Conservation (phyloP, 495 filamentous ascomycete species). For the Neurospora tetraspora region DNA sequence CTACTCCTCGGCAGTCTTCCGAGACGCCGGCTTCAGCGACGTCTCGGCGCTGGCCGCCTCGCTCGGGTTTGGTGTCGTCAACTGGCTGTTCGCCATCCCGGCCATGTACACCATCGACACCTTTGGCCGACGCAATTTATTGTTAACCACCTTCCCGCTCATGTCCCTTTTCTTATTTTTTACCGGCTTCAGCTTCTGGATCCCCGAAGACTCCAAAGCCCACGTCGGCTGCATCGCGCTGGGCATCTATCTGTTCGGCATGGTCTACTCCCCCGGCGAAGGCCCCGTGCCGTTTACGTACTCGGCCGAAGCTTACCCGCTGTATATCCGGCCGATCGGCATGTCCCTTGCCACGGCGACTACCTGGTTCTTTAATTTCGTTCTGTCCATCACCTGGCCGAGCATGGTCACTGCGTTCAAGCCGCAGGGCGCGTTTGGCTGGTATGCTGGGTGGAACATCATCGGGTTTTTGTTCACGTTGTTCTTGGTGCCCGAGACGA, state of each 20-base stretch:
- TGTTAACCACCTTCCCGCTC: constrained; percentile 68
- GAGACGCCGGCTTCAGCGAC: constrained; percentile 44
- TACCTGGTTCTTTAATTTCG: constrained; percentile 60
- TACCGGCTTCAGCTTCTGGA: constrained; percentile 74
- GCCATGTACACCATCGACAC: constrained; percentile 77
- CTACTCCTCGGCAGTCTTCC: constrained; percentile 59
- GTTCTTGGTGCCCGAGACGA: constrained; percentile 71
- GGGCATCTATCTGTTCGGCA: constrained; percentile 66
- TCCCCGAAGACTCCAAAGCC: constrained; percentile 36
- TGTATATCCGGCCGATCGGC: constrained; percentile 61
- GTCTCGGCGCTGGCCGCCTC: constrained; percentile 53
- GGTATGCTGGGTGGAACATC: constrained; percentile 62
- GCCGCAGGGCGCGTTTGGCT: constrained; percentile 52
- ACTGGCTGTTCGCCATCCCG: constrained; percentile 69
- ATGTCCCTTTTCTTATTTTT: constrained; percentile 66
- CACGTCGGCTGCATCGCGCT: constrained; percentile 50
- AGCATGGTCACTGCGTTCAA: constrained; percentile 42
- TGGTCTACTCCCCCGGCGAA: constrained; percentile 70
- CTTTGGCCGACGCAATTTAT: constrained; percentile 69
- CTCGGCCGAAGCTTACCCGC: constrained; percentile 68
- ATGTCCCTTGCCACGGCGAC: constrained; percentile 62
- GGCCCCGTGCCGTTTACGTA: constrained; percentile 81
- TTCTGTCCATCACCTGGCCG: constrained; percentile 60
- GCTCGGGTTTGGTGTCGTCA: constrained; percentile 68
- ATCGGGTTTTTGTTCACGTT: constrained; percentile 60